Base-by-base conservation (phyloP, 2,329 filamentous ascomycete genomes). In the Phialophora tarda region DNA sequence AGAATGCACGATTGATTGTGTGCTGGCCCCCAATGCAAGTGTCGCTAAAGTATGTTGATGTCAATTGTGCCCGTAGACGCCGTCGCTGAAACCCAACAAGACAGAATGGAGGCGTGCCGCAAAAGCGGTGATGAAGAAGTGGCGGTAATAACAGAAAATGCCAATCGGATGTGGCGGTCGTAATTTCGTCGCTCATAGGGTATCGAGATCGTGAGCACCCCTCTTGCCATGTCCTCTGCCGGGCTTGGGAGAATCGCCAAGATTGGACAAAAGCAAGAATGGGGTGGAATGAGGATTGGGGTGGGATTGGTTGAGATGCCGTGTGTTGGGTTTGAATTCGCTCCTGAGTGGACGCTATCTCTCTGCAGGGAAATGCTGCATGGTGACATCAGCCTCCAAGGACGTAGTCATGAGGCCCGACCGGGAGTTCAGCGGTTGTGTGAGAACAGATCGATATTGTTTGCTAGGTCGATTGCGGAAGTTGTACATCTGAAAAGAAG, bases 361-460 rank as follows among this genome's bases (percentile, higher is more conserved):
- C 62, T 63, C 65, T 68, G 68, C 68, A 68, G 65, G 65, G 65
- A 44, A 59, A 17, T 55, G 53, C 63, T 59, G 59, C 65, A 64
- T 64, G 63, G 68, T 70, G 68, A 68, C 68, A 68, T 70, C 65
- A 66, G 68, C 57, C 60, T 66, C 65, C 24, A 58, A 66, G 65
- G 65, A 68, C 61, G 63, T 62, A 61, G 76, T 77, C 30, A 75
- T 76, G 41, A 78, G 69, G 34, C 67, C 71, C 59, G 77, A 74
- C 59, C 75, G 77, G 67, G 78, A 77, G 67, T 78, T 77, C 69
- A 76, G 72, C 28, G 78, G 76, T 59, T 78, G 77, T 41, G 78
- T 75, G 65, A 80, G 78, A n/a, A 78, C 78, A 3, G 78, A 80
- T 28, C 76, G 72, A 44, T 75, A 77, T 30, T 74, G 80, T 32